Conservation (phyloP, 139 green algal genomes). For the Edaphochlamys debaryana region DNA sequence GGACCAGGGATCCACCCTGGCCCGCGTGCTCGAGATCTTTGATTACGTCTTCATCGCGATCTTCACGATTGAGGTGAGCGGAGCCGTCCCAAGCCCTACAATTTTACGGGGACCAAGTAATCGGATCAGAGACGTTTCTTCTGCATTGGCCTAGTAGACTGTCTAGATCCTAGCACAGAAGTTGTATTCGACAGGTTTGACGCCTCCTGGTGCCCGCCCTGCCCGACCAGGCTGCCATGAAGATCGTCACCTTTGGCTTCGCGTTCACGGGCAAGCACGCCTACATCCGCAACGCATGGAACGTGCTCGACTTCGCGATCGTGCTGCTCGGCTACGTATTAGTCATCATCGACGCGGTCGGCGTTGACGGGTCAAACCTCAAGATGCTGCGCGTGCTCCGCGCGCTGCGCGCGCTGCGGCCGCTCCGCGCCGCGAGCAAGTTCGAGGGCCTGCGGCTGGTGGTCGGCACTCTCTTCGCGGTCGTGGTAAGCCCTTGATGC, state of each 20-base stretch:
- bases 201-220: too few species aligned
- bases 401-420: constrained; percentile 68
- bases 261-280: constrained; percentile 57
- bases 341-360: constrained; percentile 7
- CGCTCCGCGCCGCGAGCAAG: constrained; percentile 67
- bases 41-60: constrained; percentile 70
- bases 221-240: too few species aligned
- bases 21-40: constrained; percentile 17
- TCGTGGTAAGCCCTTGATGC: too few species aligned
- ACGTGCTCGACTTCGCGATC: constrained; percentile 60
- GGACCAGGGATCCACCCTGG: constrained; percentile 45
- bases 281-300: constrained; percentile 82
- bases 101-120: too few species aligned
- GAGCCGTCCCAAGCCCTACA: too few species aligned
- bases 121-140: too few species aligned
- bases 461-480: constrained; percentile 69
- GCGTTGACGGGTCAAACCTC: constrained; percentile 4
- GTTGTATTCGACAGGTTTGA: too few species aligned
- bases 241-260: constrained; percentile 75
- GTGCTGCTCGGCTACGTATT: constrained; percentile 42
- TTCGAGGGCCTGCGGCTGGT: constrained; percentile 68
- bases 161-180: too few species aligned
- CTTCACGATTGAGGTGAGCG: constrained; percentile 74
- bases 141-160: too few species aligned
- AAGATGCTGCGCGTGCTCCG: constrained; percentile 52